Base-by-base conservation (phyloP, 2,329 filamentous ascomycete species). In the Exophiala aquamarina region DNA sequence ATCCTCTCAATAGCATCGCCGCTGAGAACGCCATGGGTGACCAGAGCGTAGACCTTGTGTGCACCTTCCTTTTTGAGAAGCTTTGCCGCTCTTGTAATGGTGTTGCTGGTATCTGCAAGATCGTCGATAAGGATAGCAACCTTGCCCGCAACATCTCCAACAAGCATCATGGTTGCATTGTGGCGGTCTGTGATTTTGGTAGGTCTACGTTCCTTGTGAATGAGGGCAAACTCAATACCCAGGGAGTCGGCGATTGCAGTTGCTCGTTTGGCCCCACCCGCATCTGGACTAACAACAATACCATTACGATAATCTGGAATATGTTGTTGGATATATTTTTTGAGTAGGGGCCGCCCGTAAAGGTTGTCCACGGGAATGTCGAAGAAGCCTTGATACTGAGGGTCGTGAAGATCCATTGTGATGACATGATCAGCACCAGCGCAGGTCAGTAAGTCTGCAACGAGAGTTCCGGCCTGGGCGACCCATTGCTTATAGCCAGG, bases 401-500 rank as follows among this genome's bases (percentile, higher is more conserved):
- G 87, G 67, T 96, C 92, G 66, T 93, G 89, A 42, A 98, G 79
- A 65, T 98, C 93, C 87, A 98, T 94, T 23, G 92, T 96, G 66
- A 97, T 96, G 65, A 93, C 85, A 69, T 97, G 93, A 67, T 98
- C 92, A 36, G 93, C 90, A 56, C 93, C 93, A 55, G 93, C 92
- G 70, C 91, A 96, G 32, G 90, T 96, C 57, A 98, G 77, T 35
- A 98, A 81, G 66, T 97, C 91, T 41, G 93, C 93, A 39, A 98
- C 87, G 47, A 98, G 79, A 21, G 91, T 97, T 50, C 93, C 93
- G 33, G 93, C 91, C 72, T 97, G 93, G 17, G 93, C 93, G 55
- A 98, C 92, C 93, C 93, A 98, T 72, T 95, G 89, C 74, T 93
- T 93, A 70, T 98, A 98, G 41, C 93, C 93, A 6, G 91, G 89